Base-by-base conservation (phyloP, 2,329 filamentous ascomycete genomes). In the Fusarium coffeatum region DNA sequence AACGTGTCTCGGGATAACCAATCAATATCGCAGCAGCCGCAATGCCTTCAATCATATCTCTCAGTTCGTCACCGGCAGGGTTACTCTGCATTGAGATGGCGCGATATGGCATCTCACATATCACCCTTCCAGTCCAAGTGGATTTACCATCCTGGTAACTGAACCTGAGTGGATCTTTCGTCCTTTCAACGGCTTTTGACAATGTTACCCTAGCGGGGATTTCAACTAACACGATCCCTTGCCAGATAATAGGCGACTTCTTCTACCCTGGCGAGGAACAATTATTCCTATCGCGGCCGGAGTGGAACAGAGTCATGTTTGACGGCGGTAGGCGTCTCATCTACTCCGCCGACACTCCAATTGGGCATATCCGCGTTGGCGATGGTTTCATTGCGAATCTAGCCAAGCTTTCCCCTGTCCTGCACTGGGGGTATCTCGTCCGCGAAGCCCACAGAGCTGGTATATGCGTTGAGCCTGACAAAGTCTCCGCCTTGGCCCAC, bases 211-310 rank as follows among this genome's bases (percentile, higher is more conserved):
- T 72, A 46, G 61, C 66, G 58, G 67, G 62, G 47, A 37, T 53
- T 56, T 50, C 59, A 43, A 73, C 69, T 75, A 54, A 75, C 72
- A 66, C 58, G 22, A 50, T 61, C 59, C 57, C 66, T 59, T 59
- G 51, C 30, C 62, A 82, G 80, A 79, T 80, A 37, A 81, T 81
- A 76, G 74, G 78, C 55, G 76, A 78, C 49, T 69, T 83, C 50
- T 82, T 83, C 66, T 79, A 77, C 20, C 76, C 75, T n/a, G 62
- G 66, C 20, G 73, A 75, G 40, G 66, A 77, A 18, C 75, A 77
- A 43, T 81, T 80, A 60, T 82, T 83, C 64, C 74, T 82, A 8
- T 74, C 76, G 28, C 73, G 76, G 25, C 75, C 74, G 12, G 78
- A 77, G 56, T 83, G 81, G 80, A 79, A 77, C 56, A 67, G 71